Evolutionary conservation across 441 rosid species (phyloP), one percentile per base, ranked within the genome.

Genomic region (Sinapis alba): DNA sequence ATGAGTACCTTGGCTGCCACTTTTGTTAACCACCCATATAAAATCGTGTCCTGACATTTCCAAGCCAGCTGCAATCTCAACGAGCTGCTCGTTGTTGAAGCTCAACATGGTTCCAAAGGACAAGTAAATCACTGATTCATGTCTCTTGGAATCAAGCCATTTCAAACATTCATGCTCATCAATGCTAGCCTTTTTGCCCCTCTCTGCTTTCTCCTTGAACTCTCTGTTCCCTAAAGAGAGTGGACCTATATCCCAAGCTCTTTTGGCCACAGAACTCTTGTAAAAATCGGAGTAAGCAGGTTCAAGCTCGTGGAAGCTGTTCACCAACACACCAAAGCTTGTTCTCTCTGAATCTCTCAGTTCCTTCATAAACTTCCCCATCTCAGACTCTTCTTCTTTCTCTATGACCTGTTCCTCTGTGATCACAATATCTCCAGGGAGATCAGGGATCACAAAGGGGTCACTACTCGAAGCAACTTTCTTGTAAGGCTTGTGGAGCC

Each of bases 231-330:
- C 81, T 2, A 85, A 23, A 0, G 88, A 92, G 80, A 87, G 69
- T 0, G 90, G 88, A 16, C 89, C 89, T 5, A 89, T 58, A 5
- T 15, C 7, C 88, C 87, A 83, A 1, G 85, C 76, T 10, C 81
- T 85, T 19, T 68, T 61, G 6, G 81, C 83, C 10, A 83, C 68
- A 6, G 50, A 68, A 10, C 69, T 79, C 58, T 57, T 78, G 67
- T 60, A 84, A 62, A 78, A 74, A 43, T 84, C 92, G 0, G 83
- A 86, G 41, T 89, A 91, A 23, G 41, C 74, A 0, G 87, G 80
- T 60, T 88, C 97, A 7, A 89, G 89, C 81, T 89, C 91, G 20
- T 88, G 82, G 81, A 86, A 85, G 68, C 93, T 91, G 70, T 89
- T 91, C 71, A 88, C 72, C 21, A 89, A 23, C 45, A 80, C 79